phyloP scores from a whole-genome alignment of 345 rosid species.

The Bruguiera parviflora region DNA sequence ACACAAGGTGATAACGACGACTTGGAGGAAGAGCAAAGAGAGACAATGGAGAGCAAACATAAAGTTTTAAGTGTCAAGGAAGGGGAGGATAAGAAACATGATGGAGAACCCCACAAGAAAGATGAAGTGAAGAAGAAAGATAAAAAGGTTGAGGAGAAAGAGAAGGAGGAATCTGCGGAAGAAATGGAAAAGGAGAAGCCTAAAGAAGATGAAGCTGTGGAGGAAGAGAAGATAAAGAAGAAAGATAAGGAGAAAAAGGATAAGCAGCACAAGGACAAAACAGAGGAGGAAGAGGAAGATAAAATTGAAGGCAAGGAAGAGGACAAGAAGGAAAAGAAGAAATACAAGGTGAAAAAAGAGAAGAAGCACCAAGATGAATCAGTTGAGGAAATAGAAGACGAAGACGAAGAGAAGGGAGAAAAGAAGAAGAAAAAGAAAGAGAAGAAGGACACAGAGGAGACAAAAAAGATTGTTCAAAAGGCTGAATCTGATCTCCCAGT shows the following conservation, averaged over 20 bases:
- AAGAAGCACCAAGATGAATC: slow-evolving; percentile 14
- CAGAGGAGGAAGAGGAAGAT: slow-evolving; percentile 1
- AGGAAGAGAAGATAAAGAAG: slow-evolving; percentile 12
- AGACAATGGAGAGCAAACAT: background rate
- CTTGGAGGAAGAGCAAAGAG: slow-evolving; percentile 10
- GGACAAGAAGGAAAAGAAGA: slow-evolving; percentile 14
- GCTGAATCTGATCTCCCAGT: slow-evolving; percentile 9
- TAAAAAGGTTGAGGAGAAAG: background rate
- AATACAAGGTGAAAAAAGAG: slow-evolving; percentile 6
- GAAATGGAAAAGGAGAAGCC: slow-evolving; percentile 2
- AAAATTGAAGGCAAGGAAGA: slow-evolving; percentile 1
- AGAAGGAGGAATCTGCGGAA: background rate
- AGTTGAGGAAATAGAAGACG: background rate
- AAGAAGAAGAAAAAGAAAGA: slow-evolving; percentile 12
- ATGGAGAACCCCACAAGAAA: background rate
- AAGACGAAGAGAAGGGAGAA: background rate
- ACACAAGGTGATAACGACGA: slow-evolving; percentile 5
- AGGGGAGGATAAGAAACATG: background rate
- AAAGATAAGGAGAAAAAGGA: background rate
- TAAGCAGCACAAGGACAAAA: slow-evolving; percentile 1
- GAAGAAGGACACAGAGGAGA: background rate
- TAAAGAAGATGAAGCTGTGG: slow-evolving; percentile 5
- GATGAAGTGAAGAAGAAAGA: background rate
- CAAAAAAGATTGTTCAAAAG: slow-evolving; percentile 9
- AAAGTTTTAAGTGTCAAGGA: slow-evolving; percentile 1